Evolutionary conservation across 345 rosid genomes (phyloP).

Genomic region (Acer campestre): DNA sequence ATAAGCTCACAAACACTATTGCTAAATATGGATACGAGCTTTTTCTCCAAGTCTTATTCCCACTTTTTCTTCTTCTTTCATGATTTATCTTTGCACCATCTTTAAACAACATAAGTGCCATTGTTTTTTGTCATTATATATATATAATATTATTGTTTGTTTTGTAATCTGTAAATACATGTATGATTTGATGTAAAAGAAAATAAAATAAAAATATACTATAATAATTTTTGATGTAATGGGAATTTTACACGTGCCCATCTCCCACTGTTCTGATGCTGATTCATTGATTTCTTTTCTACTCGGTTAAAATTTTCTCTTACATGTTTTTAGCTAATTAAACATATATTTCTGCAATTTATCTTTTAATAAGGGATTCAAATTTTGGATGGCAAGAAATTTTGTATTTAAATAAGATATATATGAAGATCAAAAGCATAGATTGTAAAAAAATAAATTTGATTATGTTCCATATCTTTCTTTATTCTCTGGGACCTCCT

Average conservation of each 20-base stretch:
- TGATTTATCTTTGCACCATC: slow-evolving; percentile 40
- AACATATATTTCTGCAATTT: neutral
- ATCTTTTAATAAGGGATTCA: too few species aligned
- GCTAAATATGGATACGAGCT: slow-evolving; percentile 29
- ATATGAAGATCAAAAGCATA: neutral
- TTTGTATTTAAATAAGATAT: too few species aligned
- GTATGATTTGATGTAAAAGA: neutral
- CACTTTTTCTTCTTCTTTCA: slow-evolving; percentile 31
- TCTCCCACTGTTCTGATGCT: slow-evolving; percentile 6
- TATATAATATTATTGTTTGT: slow-evolving; percentile 17
- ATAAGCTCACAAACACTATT: slow-evolving; percentile 18
- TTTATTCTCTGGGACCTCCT: slow-evolving; percentile 39
- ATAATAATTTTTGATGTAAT: slow-evolving; percentile 6
- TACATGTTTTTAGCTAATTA: neutral
- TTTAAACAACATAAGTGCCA: slow-evolving; percentile 33
- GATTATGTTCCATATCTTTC: slow-evolving; percentile 2
- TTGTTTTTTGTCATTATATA: slow-evolving; percentile 24
- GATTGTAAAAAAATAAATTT: too few species aligned
- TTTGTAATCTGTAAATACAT: neutral
- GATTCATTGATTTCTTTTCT: neutral
- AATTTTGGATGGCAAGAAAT: too few species aligned
- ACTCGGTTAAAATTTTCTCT: too few species aligned
- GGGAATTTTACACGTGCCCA: slow-evolving; percentile 32
- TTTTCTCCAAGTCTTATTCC: slow-evolving; percentile 16
- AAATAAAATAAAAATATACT: too few species aligned